These are phyloP conservation scores for Blastocystis sp. DNA, from an alignment of 352 stramenopile species.

Conservation along the genomic window DNA sequence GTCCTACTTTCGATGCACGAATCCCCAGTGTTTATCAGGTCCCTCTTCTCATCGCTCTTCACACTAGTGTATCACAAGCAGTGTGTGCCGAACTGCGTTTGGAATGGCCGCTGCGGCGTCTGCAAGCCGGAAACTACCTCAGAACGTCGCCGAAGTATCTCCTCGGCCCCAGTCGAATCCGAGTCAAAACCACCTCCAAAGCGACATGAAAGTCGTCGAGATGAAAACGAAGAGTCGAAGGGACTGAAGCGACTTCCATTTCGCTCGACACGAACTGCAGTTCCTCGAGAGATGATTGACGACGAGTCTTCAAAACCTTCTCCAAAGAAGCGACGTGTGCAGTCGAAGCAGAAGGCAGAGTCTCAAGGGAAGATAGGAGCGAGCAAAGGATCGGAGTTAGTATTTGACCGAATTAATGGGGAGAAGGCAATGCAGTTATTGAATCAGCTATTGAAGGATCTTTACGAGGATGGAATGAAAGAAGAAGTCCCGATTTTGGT, in stretches of 20 bases:
- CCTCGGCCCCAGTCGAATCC: background rate
- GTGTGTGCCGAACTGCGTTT: background rate
- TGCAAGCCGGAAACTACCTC: background rate
- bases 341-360: background rate
- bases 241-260: background rate
- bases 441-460: background rate
- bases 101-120: background rate
- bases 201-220: background rate
- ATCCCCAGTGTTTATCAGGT: constrained; percentile 46
- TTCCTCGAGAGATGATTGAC: background rate
- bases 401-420: background rate
- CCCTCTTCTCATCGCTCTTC: background rate
- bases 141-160: background rate
- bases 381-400: background rate
- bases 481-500: background rate
- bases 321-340: background rate
- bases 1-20: constrained; percentile 29
- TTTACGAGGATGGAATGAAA: background rate
- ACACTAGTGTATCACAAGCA: constrained; percentile 41
- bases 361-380: background rate
- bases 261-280: background rate
- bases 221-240: background rate
- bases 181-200: background rate
- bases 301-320: background rate
- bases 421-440: background rate